A percentile compares a stretch with the other conserved stretches of the same genome.
Conservation (phyloP, 805 yeast species). For the Metschnikowia anglica region DNA sequence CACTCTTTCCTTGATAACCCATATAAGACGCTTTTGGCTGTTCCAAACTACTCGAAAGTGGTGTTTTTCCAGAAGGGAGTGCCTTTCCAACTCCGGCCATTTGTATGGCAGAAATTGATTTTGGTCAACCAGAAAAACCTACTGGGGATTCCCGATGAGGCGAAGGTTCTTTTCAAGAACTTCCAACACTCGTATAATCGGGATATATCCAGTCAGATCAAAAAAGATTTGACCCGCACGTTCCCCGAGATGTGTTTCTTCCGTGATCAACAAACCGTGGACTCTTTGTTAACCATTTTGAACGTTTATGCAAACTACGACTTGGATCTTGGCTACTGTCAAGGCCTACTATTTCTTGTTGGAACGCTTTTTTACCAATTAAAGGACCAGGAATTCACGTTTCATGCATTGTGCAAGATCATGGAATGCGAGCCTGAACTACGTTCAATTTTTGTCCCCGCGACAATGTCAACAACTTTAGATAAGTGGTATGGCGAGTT, state of each 20-base stretch:
- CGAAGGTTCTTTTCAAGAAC: constrained; percentile 34
- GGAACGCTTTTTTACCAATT: constrained; percentile 52
- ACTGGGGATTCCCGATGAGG: constrained; percentile 34
- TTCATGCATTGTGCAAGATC: constrained; percentile 52
- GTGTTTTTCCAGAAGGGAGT: constrained; percentile 45
- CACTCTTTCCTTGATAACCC: constrained; percentile 44
- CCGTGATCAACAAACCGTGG: constrained; percentile 42
- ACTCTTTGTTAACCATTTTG: constrained; percentile 50
- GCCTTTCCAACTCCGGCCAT: constrained; percentile 43
- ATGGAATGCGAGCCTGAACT: constrained; percentile 57
- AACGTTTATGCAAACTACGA: constrained; percentile 65
- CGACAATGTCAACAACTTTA: constrained; percentile 55
- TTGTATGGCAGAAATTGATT: constrained; percentile 45
- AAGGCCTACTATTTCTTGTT: constrained; percentile 62
- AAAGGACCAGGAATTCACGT: constrained; percentile 40
- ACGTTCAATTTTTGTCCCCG: constrained; percentile 49
- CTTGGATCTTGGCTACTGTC: constrained; percentile 66
- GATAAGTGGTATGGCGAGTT: constrained; percentile 54
- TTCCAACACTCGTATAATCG: constrained; percentile 43
- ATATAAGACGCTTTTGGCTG: constrained; percentile 42
- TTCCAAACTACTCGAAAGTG: constrained; percentile 49
- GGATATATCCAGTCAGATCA: constrained; percentile 45
- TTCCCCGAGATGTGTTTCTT: constrained; percentile 56
- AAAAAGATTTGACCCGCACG: constrained; percentile 59
- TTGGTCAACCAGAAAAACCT: constrained; percentile 29